These are phyloP conservation scores for Xylaria sp. DNA, from an alignment of 2,329 filamentous ascomycete genomes.

Conservation along the genomic window DNA sequence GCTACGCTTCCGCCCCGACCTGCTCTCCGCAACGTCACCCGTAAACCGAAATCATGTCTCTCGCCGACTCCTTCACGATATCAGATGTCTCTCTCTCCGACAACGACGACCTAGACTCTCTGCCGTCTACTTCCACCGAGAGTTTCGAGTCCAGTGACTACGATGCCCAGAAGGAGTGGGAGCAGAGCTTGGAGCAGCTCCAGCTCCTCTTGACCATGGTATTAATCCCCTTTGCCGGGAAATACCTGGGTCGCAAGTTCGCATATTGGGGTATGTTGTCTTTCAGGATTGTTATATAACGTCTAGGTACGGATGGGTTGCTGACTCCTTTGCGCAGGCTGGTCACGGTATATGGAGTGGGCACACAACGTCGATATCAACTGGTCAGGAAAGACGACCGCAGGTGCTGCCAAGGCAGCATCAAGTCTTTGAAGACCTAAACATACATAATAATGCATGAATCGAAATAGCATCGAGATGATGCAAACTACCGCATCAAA, in stretches of 20 bases:
- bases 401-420: conserved; percentile 58
- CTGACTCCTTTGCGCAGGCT: conserved; percentile 52
- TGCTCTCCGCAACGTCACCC: conserved; percentile 15
- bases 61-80: conserved; percentile 48
- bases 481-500: not conserved
- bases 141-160: conserved; percentile 54
- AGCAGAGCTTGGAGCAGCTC: conserved; percentile 86
- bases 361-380: conserved; percentile 72
- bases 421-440: conserved; percentile 37
- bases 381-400: conserved; percentile 56
- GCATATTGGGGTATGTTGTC: conserved; percentile 82
- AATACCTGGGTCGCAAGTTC: conserved; percentile 90
- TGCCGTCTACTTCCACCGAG: conserved; percentile 55
- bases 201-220: conserved; percentile 93
- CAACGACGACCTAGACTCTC: conserved; percentile 56
- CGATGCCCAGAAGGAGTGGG: conserved; percentile 93
- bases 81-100: conserved; percentile 44
- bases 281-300: not conserved
- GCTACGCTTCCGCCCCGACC: conserved; percentile 13
- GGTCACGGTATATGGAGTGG: conserved; percentile 93
- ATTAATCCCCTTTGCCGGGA: conserved; percentile 85
- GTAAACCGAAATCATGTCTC: conserved; percentile 31
- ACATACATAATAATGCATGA: not conserved
- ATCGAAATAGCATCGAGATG: not conserved
- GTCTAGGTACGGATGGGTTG: not conserved